phyloP scores from a whole-genome alignment of 148 eudicot genomes.

The Hydrangea macrophylla region DNA sequence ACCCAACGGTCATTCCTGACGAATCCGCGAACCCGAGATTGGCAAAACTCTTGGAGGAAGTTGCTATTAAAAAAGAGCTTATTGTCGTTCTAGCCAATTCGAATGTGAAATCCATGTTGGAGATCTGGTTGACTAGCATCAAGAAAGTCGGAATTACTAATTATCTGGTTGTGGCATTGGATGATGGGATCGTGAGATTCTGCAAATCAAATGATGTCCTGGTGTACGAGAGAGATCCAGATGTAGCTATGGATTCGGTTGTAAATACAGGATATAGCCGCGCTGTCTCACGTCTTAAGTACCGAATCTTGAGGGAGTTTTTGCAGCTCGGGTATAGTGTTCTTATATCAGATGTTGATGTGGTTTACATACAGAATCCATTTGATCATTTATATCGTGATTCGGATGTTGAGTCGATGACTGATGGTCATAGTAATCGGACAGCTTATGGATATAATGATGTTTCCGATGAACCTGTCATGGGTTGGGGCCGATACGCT shows the following conservation, averaged over 20 bases:
- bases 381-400: conserved; percentile 81
- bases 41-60: conserved; percentile 58
- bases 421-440: conserved; percentile 81
- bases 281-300: conserved; percentile 84
- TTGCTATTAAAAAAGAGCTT: conserved; percentile 74
- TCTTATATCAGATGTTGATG: conserved; percentile 90
- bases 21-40: conserved; percentile 82
- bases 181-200: conserved; percentile 54
- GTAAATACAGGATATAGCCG: conserved; percentile 71
- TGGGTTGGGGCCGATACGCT: conserved; percentile 99
- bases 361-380: conserved; percentile 87
- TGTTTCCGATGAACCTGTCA: conserved; percentile 83
- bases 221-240: conserved; percentile 81
- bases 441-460: conserved; percentile 91
- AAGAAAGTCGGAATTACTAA: conserved; percentile 72
- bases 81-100: conserved; percentile 83
- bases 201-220: conserved; percentile 69
- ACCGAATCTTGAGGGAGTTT: conserved; percentile 82
- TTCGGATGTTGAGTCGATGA: conserved; percentile 94
- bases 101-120: conserved; percentile 77
- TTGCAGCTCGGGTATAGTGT: conserved; percentile 86
- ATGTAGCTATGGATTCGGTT: conserved; percentile 55
- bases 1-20: conserved; percentile 76
- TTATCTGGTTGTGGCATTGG: conserved; percentile 85
- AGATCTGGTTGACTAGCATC: conserved; percentile 61